These are phyloP conservation scores for Tardiomyces depauwii DNA, from an alignment of 1,139 yeast species.

Conservation along the genomic window DNA sequence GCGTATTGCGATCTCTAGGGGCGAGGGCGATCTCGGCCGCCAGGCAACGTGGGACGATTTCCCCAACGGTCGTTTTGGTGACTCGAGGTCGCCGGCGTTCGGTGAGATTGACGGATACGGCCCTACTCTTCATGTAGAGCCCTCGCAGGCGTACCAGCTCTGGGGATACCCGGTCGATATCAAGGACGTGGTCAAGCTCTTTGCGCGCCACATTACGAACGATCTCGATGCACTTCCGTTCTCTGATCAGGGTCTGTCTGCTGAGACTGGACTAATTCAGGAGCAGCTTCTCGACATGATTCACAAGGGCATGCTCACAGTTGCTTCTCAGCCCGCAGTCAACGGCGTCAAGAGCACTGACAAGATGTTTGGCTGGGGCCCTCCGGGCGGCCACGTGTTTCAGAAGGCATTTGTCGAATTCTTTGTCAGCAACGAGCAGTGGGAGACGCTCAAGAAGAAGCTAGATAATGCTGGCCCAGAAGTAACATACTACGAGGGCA, in stretches of 20 bases:
- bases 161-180: slow-evolving; percentile 78
- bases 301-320: slow-evolving; percentile 65
- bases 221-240: slow-evolving; percentile 78
- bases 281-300: slow-evolving; percentile 78
- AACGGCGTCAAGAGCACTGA: slow-evolving; percentile 64
- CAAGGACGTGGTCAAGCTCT: slow-evolving; percentile 55
- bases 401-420: slow-evolving; percentile 93
- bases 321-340: slow-evolving; percentile 94
- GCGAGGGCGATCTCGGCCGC: slow-evolving; percentile 76
- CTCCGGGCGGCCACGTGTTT: slow-evolving; percentile 75
- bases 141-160: slow-evolving; percentile 29
- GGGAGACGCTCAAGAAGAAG: slow-evolving; percentile 50
- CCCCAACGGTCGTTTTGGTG: slow-evolving; percentile 97
- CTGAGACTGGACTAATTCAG: slow-evolving; percentile 88
- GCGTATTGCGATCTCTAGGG: slow-evolving; percentile 60
- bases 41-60: slow-evolving; percentile 99
- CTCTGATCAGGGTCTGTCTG: slow-evolving; percentile 74
- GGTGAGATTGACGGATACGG: slow-evolving; percentile 99
- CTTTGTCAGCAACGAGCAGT: slow-evolving; percentile 57
- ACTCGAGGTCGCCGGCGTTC: slow-evolving; percentile 89
- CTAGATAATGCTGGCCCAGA: slow-evolving; percentile 36
- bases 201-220: slow-evolving; percentile 64
- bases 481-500: slow-evolving; percentile 64
- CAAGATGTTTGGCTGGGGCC: slow-evolving; percentile 94
- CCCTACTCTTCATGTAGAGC: slow-evolving; percentile 57